Evolutionary conservation across 1,139 yeast species (phyloP).

Genomic region (Meyerozyma sp.): DNA sequence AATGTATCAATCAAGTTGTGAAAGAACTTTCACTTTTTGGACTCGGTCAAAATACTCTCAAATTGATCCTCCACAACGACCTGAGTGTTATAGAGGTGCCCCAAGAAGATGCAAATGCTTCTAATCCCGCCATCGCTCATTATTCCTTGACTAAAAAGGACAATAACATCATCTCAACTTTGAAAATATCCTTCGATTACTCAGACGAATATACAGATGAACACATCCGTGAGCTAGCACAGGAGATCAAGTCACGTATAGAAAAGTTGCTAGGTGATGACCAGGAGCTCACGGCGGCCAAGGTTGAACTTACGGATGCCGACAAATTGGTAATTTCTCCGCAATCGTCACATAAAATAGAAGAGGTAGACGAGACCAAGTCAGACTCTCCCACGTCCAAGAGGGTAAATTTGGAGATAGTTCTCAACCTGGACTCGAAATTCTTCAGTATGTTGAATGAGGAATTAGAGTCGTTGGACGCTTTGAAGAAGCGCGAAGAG

Average conservation of each 20-base stretch:
- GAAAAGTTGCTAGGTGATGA: conserved; percentile 20
- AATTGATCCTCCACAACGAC: conserved; percentile 25
- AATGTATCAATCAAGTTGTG: conserved; percentile 59
- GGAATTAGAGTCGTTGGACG: conserved; percentile 49
- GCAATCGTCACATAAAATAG: not conserved
- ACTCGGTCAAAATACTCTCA: conserved; percentile 43
- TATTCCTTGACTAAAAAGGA: conserved; percentile 31
- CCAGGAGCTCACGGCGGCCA: conserved; percentile 7
- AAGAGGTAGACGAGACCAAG: not conserved
- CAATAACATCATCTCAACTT: conserved; percentile 27
- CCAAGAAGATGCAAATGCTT: conserved; percentile 19
- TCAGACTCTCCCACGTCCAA: conserved; percentile 3
- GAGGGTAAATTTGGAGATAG: conserved; percentile 21
- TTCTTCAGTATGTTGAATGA: conserved; percentile 56
- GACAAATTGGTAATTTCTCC: not conserved
- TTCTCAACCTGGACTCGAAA: conserved; percentile 39
- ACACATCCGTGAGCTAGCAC: conserved; percentile 30
- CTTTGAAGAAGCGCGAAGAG: conserved; percentile 42
- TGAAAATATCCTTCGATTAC: conserved; percentile 35
- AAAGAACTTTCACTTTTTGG: conserved; percentile 53
- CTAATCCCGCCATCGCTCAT: conserved; percentile 40
- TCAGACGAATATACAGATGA: conserved; percentile 29
- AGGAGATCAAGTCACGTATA: conserved; percentile 26
- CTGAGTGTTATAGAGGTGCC: not conserved
- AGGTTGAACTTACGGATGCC: not conserved